These are phyloP conservation scores for Macrotyloma uniflorum DNA, from an alignment of 306 rosid species.

Conservation along the genomic window DNA sequence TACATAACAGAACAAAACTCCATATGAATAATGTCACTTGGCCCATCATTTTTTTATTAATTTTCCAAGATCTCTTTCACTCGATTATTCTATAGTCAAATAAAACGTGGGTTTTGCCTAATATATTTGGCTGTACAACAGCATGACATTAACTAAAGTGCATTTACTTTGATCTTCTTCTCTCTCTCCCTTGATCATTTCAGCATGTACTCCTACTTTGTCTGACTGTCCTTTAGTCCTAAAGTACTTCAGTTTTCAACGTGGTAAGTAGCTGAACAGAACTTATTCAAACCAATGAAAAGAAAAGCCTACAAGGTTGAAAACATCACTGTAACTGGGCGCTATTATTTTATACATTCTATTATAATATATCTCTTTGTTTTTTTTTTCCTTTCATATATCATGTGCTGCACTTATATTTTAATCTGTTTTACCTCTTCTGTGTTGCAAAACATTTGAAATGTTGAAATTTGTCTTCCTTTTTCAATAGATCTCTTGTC, in stretches of 20 bases:
- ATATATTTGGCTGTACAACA: constrained; percentile 21
- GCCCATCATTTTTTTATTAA: neutral
- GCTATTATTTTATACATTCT: too few species aligned
- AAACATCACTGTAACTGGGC: neutral
- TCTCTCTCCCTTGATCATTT: neutral
- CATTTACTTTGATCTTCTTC: neutral
- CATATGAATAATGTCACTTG: neutral
- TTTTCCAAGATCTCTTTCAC: neutral
- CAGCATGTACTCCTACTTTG: constrained; percentile 2
- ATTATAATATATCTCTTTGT: too few species aligned
- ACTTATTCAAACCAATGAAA: neutral
- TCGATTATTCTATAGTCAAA: constrained; percentile 3
- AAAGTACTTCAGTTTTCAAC: neutral
- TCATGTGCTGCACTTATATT: too few species aligned
- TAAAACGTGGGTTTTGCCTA: constrained; percentile 43
- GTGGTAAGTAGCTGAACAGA: neutral
- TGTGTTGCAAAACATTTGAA: too few species aligned
- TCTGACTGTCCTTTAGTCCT: neutral
- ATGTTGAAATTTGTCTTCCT: too few species aligned
- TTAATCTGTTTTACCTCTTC: too few species aligned
- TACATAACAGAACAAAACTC: constrained; percentile 26
- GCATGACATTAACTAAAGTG: constrained; percentile 22
- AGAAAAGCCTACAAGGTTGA: neutral
- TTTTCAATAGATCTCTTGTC: too few species aligned
- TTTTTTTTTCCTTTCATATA: too few species aligned